Conservation (phyloP, 2,329 filamentous ascomycete genomes). For the Claviceps capensis region DNA sequence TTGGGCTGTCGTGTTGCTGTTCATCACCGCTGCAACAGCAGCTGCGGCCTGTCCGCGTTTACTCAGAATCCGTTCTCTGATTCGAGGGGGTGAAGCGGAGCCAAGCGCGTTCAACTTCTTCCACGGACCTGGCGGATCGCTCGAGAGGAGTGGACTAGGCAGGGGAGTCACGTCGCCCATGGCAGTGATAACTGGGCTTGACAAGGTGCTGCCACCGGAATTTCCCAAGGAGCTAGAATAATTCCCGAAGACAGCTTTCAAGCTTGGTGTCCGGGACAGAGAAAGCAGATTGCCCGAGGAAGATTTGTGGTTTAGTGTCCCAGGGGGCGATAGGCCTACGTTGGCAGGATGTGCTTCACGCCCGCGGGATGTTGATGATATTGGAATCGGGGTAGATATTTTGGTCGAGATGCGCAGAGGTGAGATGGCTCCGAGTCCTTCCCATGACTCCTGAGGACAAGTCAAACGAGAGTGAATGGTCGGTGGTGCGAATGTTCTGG, state of each 20-base stretch:
- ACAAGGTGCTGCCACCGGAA: conserved; percentile 48
- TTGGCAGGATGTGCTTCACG: conserved; percentile 24
- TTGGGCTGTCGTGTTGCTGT: conserved; percentile 38
- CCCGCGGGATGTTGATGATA: conserved; percentile 9
- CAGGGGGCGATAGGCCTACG: conserved; percentile 17
- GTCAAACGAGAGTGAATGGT: conserved; percentile 14
- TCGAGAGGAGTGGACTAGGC: conserved; percentile 57
- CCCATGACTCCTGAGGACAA: conserved; percentile 5
- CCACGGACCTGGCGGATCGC: conserved; percentile 55
- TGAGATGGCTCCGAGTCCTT: conserved; percentile 9
- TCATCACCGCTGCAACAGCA: conserved; percentile 35
- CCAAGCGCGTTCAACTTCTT: conserved; percentile 33
- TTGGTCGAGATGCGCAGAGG: conserved; percentile 27
- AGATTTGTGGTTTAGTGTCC: conserved; percentile 14
- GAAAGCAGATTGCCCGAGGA: conserved; percentile 28
- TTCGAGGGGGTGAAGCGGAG: conserved; percentile 27
- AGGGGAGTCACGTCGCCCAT: conserved; percentile 70
- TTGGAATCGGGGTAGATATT: conserved; percentile 9
- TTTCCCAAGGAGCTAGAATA: conserved; percentile 37
- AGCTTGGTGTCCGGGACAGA: conserved; percentile 45
- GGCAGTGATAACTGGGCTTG: conserved; percentile 60
- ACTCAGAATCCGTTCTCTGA: conserved; percentile 11
- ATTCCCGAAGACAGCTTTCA: conserved; percentile 41
- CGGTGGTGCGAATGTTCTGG: conserved; percentile 20
- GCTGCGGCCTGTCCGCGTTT: conserved; percentile 12